A percentile compares a stretch with the other conserved stretches of the same genome.
Conservation (phyloP, 306 rosid genomes). For the Sindora glabra region DNA sequence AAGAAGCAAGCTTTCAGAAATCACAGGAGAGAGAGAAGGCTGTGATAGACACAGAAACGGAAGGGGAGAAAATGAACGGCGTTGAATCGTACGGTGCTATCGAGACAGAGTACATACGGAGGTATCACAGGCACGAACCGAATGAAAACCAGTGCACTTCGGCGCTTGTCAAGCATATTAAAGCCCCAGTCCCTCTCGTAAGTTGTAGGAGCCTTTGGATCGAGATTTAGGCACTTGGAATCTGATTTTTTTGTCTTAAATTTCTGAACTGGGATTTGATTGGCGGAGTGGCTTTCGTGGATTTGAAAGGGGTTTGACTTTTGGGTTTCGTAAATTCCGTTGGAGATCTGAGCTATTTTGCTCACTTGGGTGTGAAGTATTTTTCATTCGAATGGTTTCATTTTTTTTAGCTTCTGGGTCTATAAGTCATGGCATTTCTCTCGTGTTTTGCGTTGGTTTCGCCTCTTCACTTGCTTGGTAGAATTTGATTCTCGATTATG, state of each 20-base stretch:
- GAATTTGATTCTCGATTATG: not conserved
- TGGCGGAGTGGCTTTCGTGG: not conserved
- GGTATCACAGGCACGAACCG: slow-evolving; percentile 76
- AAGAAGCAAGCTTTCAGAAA: not conserved
- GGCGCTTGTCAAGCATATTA: slow-evolving; percentile 77
- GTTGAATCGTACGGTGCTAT: slow-evolving; percentile 33
- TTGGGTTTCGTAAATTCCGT: not conserved
- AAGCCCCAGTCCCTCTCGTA: slow-evolving; percentile 85
- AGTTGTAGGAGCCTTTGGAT: not conserved
- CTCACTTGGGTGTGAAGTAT: slow-evolving; percentile 1
- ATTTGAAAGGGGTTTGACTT: not conserved
- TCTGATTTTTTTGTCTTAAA: not conserved
- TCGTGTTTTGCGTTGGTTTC: not conserved
- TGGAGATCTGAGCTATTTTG: slow-evolving; percentile 34
- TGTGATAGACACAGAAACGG: not conserved
- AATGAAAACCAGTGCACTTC: slow-evolving; percentile 82
- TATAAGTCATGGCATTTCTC: not conserved
- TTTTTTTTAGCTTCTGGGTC: not conserved
- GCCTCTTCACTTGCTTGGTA: not conserved
- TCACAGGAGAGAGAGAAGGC: not conserved
- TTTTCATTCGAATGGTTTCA: not conserved
- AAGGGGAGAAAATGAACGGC: slow-evolving; percentile 37
- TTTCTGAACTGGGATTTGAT: not conserved
- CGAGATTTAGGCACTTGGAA: not conserved
- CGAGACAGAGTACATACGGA: slow-evolving; percentile 72